Conservation (phyloP, 2,329 filamentous ascomycete genomes). For the Metarhizium robertsii region DNA sequence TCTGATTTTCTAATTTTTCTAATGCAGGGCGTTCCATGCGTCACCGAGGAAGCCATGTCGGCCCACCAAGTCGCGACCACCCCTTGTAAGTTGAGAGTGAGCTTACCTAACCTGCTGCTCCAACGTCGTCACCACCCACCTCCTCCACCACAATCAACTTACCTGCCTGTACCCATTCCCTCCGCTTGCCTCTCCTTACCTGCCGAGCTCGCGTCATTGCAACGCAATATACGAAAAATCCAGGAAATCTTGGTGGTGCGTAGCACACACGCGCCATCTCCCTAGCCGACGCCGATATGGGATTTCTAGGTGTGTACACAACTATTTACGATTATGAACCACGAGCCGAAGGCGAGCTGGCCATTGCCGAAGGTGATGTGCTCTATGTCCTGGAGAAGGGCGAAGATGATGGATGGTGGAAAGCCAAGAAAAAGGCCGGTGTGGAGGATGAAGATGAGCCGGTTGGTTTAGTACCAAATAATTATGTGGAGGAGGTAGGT, state of each 20-base stretch:
- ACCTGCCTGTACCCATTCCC: background rate
- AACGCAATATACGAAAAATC: background rate
- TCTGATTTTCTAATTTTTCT: too few species aligned
- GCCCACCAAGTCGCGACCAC: background rate
- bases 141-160: background rate
- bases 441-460: slow-evolving; percentile 84
- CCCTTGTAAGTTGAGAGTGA: background rate
- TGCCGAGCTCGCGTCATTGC: background rate
- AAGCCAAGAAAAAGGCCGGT: slow-evolving; percentile 81
- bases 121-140: slow-evolving; percentile 5
- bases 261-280: background rate
- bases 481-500: slow-evolving; percentile 85
- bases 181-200: background rate
- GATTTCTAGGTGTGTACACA: slow-evolving; percentile 83
- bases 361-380: slow-evolving; percentile 76
- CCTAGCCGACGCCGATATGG: slow-evolving; percentile 47
- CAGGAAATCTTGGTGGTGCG: background rate
- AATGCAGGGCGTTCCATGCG: too few species aligned
- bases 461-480: slow-evolving; percentile 81
- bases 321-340: slow-evolving; percentile 90
- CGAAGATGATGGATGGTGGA: slow-evolving; percentile 81
- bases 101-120: slow-evolving; percentile 5
- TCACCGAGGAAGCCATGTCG: background rate
- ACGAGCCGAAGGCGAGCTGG: slow-evolving; percentile 76
- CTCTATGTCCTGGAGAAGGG: slow-evolving; percentile 84